A percentile compares a stretch with the other conserved stretches of the same genome.
Conservation (phyloP, 495 filamentous ascomycete species). For the Penicillium bovifimosum region DNA sequence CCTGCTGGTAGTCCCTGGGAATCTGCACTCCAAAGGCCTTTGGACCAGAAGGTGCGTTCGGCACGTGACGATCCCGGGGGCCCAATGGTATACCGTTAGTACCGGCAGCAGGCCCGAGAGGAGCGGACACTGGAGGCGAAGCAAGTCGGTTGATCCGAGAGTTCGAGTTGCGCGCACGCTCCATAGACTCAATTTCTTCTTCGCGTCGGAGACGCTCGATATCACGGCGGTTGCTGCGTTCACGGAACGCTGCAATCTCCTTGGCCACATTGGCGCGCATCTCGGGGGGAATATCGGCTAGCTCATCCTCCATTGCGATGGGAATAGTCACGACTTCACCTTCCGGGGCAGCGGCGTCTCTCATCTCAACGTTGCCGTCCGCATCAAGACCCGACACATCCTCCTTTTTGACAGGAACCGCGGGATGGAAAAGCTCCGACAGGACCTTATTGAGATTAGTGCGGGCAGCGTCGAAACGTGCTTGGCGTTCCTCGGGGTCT, state of each 20-base stretch:
- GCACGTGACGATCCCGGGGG: slow-evolving; percentile 63
- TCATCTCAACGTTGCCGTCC: slow-evolving; percentile 72
- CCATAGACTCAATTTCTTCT: slow-evolving; percentile 87
- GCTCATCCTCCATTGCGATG: slow-evolving; percentile 83
- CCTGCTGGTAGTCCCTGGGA: slow-evolving; percentile 72
- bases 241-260: slow-evolving; percentile 91
- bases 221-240: slow-evolving; percentile 80
- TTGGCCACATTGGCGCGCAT: slow-evolving; percentile 95
- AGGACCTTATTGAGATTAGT: slow-evolving; percentile 59
- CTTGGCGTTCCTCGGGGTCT: slow-evolving; percentile 57
- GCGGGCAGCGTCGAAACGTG: slow-evolving; percentile 63
- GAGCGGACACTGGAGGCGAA: slow-evolving; percentile 62
- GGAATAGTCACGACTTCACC: slow-evolving; percentile 86
- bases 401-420: slow-evolving; percentile 43
- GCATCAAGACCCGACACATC: slow-evolving; percentile 44
- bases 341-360: slow-evolving; percentile 54
- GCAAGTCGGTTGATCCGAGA: slow-evolving; percentile 62
- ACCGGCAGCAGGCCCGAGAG: slow-evolving; percentile 63
- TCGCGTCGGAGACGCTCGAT: slow-evolving; percentile 80
- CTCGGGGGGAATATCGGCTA: slow-evolving; percentile 91
- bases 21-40: slow-evolving; percentile 65
- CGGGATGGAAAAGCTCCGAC: slow-evolving; percentile 66
- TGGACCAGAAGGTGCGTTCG: slow-evolving; percentile 77
- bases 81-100: slow-evolving; percentile 84
- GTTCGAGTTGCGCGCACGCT: slow-evolving; percentile 66